Evolutionary conservation across 306 rosid species (phyloP), one percentile per base, ranked within the genome.

Genomic region (Quercus glauca): DNA sequence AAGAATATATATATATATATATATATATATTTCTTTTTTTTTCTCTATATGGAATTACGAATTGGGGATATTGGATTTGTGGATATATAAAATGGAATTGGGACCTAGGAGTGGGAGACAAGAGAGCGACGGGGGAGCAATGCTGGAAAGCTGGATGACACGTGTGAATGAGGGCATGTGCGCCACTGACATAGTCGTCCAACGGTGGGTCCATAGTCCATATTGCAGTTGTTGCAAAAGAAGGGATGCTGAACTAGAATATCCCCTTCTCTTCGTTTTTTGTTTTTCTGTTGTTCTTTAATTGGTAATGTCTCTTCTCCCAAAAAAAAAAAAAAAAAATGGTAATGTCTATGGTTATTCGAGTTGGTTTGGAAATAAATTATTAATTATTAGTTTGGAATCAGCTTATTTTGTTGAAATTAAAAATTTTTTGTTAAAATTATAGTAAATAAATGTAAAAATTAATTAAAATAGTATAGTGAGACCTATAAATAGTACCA

Each of bases 91-190:
- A 11, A 17, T 17, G 23, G 5, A 29, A 64, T 11, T 2, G 4
- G 71, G 19, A 29, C 11, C 41, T 1, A 1, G 69, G 43, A 37
- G 41, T 41, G 35, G 20, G 77, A 28, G 82, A 69, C 80, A 49
- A 41, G 9, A 52, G 76, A 17, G 84, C 76, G 21, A 78, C 76
- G 61, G 21, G 12, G 71, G 79, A 81, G 56, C 60, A 67, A 73
- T 5, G 79, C 65, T n/a, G 43, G n/a, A 26, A 25, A 52, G 55
- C 3, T 29, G 28, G 33, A 20, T 1, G 64, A 37, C 89, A 85
- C 88, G 92, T 90, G 87, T 14, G 60, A 19, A 21, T 31, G 17
- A 17, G 2, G 6, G 69, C 87, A 86, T 86, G 88, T 80, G 90
- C 85, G 1, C 20, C 35, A 29, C 64, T 69, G 74, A 80, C 81